Evolutionary conservation across 164 flowering plant species (phyloP).

Genomic region (Nelumbo lutea): DNA sequence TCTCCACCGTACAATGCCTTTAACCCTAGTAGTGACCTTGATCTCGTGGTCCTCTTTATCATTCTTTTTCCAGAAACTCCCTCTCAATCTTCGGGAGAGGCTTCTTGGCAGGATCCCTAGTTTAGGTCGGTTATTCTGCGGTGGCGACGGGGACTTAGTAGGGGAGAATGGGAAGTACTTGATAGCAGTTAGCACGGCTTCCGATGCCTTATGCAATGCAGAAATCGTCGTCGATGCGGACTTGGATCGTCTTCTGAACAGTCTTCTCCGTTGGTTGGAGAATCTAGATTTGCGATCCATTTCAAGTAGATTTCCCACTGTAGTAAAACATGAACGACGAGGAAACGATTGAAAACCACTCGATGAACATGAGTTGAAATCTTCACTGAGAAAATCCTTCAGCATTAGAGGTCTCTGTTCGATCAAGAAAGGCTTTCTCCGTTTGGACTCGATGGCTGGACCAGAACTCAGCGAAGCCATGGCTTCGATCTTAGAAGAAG

Average conservation of each 20-base stretch:
- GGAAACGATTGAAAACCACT: constrained; percentile 61
- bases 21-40: constrained; percentile 16
- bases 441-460: background rate
- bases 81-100: constrained; percentile 32
- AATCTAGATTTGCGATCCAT: constrained; percentile 31
- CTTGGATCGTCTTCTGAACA: constrained; percentile 22
- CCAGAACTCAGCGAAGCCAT: constrained; percentile 9
- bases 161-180: constrained; percentile 37
- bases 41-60: constrained; percentile 6
- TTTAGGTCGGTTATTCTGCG: constrained; percentile 3
- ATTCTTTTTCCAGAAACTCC: constrained; percentile 40
- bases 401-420: constrained; percentile 36
- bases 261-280: constrained; percentile 1
- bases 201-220: constrained; percentile 53
- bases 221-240: constrained; percentile 28
- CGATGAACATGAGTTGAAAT: constrained; percentile 63
- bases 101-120: constrained; percentile 27
- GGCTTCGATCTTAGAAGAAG: constrained; percentile 4
- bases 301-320: constrained; percentile 48
- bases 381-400: constrained; percentile 62
- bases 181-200: constrained; percentile 45
- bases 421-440: background rate
- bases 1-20: constrained; percentile 48
- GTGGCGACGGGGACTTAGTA: constrained; percentile 10
- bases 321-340: constrained; percentile 36